Evolutionary conservation across 345 rosid species (phyloP).

Genomic region (Salix koriyanagi): DNA sequence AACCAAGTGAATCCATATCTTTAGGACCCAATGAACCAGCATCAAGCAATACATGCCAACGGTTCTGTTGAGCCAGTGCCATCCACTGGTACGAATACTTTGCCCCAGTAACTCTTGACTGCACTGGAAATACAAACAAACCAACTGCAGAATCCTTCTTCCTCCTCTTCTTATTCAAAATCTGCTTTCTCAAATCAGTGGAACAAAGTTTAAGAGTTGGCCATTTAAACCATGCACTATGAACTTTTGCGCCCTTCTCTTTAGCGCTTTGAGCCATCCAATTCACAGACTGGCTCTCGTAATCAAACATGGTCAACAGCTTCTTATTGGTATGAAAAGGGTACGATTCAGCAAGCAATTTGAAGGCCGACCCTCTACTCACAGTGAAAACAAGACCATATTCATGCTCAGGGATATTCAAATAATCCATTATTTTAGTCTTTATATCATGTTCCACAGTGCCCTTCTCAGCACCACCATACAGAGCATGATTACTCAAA

Average conservation of each 20-base stretch:
- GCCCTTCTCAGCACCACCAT: constrained; percentile 90
- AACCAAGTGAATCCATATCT: constrained; percentile 98
- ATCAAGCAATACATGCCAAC: constrained; percentile 98
- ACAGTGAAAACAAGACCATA: constrained; percentile 98
- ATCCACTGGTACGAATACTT: constrained; percentile 99
- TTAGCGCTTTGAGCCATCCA: constrained; percentile 98
- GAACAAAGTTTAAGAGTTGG: constrained; percentile 97
- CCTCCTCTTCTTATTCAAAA: constrained; percentile 69
- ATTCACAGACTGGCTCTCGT: constrained; percentile 92
- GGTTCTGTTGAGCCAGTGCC: constrained; percentile 97
- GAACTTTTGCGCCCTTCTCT: constrained; percentile 88
- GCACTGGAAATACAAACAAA: constrained; percentile 95
- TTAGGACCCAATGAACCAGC: constrained; percentile 99
- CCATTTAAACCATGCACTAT: constrained; percentile 96
- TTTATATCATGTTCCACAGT: constrained; percentile 87
- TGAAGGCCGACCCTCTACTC: constrained; percentile 99
- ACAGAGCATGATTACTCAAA: constrained; percentile 88
- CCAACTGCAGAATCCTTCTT: constrained; percentile 90
- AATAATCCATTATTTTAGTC: constrained; percentile 84
- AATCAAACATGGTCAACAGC: constrained; percentile 94
- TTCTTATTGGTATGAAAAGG: constrained; percentile 95
- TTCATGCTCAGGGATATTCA: constrained; percentile 95
- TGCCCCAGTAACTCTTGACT: constrained; percentile 91
- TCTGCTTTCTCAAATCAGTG: constrained; percentile 85
- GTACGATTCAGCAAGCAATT: constrained; percentile 87